Conservation (phyloP, 2,329 filamentous ascomycete species). For the Hypoxylon rubiginosum region DNA sequence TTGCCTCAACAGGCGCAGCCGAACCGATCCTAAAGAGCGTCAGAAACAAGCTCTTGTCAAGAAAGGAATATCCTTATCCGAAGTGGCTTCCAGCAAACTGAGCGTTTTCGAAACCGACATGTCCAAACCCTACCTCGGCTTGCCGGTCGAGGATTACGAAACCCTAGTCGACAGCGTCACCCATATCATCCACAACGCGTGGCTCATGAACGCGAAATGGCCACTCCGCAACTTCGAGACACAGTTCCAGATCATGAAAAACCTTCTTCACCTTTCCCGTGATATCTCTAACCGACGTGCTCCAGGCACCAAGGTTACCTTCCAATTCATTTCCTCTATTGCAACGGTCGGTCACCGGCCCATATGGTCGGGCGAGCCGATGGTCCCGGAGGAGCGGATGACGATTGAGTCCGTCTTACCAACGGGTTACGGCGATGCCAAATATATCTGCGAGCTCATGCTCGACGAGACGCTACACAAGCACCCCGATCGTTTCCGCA, state of each 20-base stretch:
- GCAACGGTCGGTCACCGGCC: conserved; percentile 54
- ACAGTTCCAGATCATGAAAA: conserved; percentile 61
- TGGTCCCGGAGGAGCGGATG: conserved; percentile 60
- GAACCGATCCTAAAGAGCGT: conserved; percentile 28
- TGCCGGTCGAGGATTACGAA: conserved; percentile 55
- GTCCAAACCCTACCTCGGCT: conserved; percentile 58
- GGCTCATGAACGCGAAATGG: conserved; percentile 62
- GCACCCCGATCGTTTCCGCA: conserved; percentile 58
- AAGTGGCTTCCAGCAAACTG: conserved; percentile 53
- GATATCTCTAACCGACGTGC: conserved; percentile 47
- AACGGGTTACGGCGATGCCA: conserved; percentile 66
- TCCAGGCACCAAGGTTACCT: conserved; percentile 46
- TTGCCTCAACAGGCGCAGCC: conserved; percentile 61
- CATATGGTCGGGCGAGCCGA: conserved; percentile 38
- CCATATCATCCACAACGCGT: conserved; percentile 66
- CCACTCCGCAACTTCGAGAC: conserved; percentile 56
- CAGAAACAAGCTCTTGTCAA: conserved; percentile 32
- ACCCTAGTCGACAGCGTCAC: conserved; percentile 57
- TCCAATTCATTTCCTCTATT: conserved; percentile 61
- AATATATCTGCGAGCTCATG: conserved; percentile 64
- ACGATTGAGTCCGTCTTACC: conserved; percentile 57
- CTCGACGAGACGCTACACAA: conserved; percentile 62
- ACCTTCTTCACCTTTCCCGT: conserved; percentile 61
- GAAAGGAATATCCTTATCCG: conserved; percentile 31
- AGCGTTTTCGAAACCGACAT: conserved; percentile 58